A percentile compares a stretch with the other conserved stretches of the same genome.
Conservation (phyloP, 2,329 filamentous ascomycete genomes). For the Xylaria sp. region DNA sequence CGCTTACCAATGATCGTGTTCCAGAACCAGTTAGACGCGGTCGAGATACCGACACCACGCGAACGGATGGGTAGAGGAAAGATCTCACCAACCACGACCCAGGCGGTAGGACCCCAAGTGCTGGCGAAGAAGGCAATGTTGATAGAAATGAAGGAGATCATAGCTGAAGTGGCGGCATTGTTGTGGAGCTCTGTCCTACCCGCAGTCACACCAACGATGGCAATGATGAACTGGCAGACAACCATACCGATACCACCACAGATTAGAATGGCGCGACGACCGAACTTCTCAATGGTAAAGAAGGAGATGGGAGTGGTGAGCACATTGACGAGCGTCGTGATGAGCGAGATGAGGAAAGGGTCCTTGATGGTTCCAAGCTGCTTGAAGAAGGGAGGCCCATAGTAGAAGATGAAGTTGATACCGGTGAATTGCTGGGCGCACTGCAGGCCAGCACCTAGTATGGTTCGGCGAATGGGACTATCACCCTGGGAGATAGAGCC, state of each 20-base stretch:
- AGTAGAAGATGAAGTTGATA: slow-evolving; percentile 80
- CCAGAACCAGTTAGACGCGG: slow-evolving; percentile 77
- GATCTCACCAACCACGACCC: slow-evolving; percentile 76
- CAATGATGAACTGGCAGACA: slow-evolving; percentile 72
- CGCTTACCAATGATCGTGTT: slow-evolving; percentile 56
- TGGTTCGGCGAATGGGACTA: slow-evolving; percentile 62
- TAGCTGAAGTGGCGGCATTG: slow-evolving; percentile 48
- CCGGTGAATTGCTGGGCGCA: slow-evolving; percentile 50
- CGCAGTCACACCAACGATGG: slow-evolving; percentile 59
- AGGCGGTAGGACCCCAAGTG: slow-evolving; percentile 74
- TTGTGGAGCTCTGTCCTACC: slow-evolving; percentile 43
- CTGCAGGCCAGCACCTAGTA: slow-evolving; percentile 44
- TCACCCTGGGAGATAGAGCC: slow-evolving; percentile 61
- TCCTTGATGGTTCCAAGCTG: slow-evolving; percentile 68
- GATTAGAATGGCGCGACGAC: slow-evolving; percentile 72
- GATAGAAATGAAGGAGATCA: slow-evolving; percentile 79
- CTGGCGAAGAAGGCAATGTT: slow-evolving; percentile 81
- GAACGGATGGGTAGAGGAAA: slow-evolving; percentile 78
- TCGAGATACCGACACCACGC: slow-evolving; percentile 72
- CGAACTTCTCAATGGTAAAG: slow-evolving; percentile 72
- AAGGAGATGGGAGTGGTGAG: slow-evolving; percentile 74
- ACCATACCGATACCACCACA: slow-evolving; percentile 74
- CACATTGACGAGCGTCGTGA: slow-evolving; percentile 80
- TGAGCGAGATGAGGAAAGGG: slow-evolving; percentile 73
- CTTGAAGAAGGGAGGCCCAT: slow-evolving; percentile 73